Evolutionary conservation across 2,329 filamentous ascomycete species (phyloP), one percentile per base, ranked within the genome.

Genomic region (Pseudocercospora fijiensis): DNA sequence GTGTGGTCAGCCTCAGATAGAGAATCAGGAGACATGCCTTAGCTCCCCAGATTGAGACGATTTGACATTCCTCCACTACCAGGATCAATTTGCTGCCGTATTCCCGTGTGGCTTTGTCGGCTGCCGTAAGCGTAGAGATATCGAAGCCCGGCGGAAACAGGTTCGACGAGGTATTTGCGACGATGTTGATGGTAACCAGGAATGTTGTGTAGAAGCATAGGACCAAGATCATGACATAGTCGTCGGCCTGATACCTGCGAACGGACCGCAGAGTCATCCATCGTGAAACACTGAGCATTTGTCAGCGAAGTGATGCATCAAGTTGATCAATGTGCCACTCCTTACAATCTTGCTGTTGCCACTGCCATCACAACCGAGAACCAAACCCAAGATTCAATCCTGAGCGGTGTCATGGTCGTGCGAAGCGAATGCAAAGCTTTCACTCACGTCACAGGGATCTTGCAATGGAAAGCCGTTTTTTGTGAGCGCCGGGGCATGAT

Each of bases 171-270:
- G 74, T 72, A 58, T 76, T 72, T 6, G 76, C 71, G 61, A 80
- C 79, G 51, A 76, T 76, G 67, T 81, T 82, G 66, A 80, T 77
- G n/a, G 77, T 76, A 11, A 79, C 78, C 30, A 87, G 78, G 20
- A 85, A 77, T 4, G 77, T 76, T 30, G 82, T 83, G 63, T 86
- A 83, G 55, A 76, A 76, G 11, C 75, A 76, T 65, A 82, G 75
- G 7, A 82, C 80, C 60, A 85, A 76, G 8, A 82, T 47, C 84
- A 87, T 87, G 24, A 85, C 75, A 69, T 81, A 86, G 70, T 88
- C 85, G 68, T 87, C 85, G 26, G 81, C 69, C 68, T 84, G 82
- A n/a, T 85, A 79, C 6, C 77, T 77, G 47, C 74, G 77, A 68
- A 80, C 74, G 43, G 81, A 79, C 16, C 82, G 78, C 28, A 86